A percentile compares a stretch with the other conserved stretches of the same genome.
These are phyloP conservation scores for Dactylellina sp. DNA, from an alignment of 2,329 filamentous ascomycete species.

Conservation along the genomic window DNA sequence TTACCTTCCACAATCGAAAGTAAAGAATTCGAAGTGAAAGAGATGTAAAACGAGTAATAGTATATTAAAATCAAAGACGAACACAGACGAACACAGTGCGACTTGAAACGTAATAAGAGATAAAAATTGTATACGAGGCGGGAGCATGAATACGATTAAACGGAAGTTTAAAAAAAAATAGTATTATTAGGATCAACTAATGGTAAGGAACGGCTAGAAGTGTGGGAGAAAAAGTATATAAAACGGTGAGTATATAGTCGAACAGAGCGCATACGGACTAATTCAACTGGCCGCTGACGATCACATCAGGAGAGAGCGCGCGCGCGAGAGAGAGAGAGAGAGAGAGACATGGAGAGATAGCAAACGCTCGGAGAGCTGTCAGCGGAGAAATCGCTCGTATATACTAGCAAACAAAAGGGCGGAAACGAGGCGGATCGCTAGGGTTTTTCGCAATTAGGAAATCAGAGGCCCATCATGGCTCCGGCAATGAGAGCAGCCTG, in stretches of 20 bases:
- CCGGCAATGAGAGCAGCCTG: constrained; percentile 40
- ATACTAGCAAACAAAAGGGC: not conserved
- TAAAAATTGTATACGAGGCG: not conserved
- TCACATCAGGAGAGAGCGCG: constrained; percentile 19
- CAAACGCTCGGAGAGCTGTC: too few relatives aligned
- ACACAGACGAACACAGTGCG: constrained; percentile 1
- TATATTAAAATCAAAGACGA: constrained; percentile 5
- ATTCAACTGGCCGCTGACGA: constrained; percentile 7
- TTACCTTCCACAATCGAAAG: not conserved
- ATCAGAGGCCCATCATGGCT: not conserved
- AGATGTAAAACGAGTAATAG: constrained; percentile 10
- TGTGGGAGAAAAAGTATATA: not conserved
- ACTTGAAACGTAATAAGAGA: too few relatives aligned
- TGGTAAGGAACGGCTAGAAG: constrained; percentile 32
- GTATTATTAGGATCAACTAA: constrained; percentile 25
- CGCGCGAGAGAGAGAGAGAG: not conserved
- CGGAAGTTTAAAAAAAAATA: not conserved
- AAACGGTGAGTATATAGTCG: constrained; percentile 8
- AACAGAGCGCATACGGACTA: constrained; percentile 8
- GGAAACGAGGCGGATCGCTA: not conserved
- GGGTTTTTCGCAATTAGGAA: not conserved
- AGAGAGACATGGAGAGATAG: not conserved
- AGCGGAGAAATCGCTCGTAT: too few relatives aligned
- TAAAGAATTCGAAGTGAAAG: not conserved
- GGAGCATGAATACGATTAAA: not conserved